Evolutionary conservation across 1,284 basidiomycete genomes (phyloP), one percentile per base, ranked within the genome.

Genomic region (Takashimella tepidaria): DNA sequence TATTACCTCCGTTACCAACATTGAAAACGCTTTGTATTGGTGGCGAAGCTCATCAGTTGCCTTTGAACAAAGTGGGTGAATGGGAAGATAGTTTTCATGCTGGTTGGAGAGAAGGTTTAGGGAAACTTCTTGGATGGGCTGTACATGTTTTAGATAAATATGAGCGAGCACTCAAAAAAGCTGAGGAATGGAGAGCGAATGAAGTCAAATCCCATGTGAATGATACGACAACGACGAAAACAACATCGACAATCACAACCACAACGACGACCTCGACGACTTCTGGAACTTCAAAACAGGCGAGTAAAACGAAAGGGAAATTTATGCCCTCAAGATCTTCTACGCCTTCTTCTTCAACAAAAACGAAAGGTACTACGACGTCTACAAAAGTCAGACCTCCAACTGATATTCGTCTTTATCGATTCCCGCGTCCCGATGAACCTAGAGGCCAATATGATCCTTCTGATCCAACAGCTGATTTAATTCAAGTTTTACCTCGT

Each of bases 31-130:
- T 77, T 6, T 67, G 62, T 6, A 67, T 76, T 20, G 76, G 76
- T 41, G 76, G 75, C 1, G 74, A 76, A 53, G 70, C 69, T 8
- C 63, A 68, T 4, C 46, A 47, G 3, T 37, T 76, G 2, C 57
- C 63, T 1, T 49, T 57, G 21, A 67, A 67, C 50, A 53, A 64
- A 6, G 51, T 53, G 10, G 46, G 47, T n/a, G 62, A 66, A 22
- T 77, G 76, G 76, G 65, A 70, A 31, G 53, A 59, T 19, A 62
- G 73, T 41, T 76, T 76, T 42, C 66, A 76, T 40, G 45, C 52
- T 1, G 76, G 75, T 5, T 77, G 75, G 75, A 62, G 59, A 37
- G 70, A 73, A 6, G 73, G 73, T 6, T 49, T 75, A 19, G 66
- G 56, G 45, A 70, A 68, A 45, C 47, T 72, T 4, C 54, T 61